Evolutionary conservation across 371 early-diverging fungal genomes (phyloP).

Genomic region (Massospora cicadina): DNA sequence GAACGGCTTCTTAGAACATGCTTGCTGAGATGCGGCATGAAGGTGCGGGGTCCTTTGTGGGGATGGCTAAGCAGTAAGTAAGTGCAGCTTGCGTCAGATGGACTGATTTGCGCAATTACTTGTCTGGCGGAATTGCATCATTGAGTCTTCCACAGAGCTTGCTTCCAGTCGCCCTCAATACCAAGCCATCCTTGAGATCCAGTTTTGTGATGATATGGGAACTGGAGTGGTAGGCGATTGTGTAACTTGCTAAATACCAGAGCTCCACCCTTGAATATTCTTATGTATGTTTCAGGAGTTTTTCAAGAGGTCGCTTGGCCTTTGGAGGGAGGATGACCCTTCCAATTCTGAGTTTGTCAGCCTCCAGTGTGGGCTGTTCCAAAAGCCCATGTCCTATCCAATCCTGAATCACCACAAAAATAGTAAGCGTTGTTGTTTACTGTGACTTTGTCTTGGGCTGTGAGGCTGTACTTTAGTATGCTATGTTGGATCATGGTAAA

Average conservation of each 20-base stretch:
- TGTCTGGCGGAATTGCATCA: conserved; percentile 49
- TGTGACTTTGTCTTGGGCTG: conserved; percentile 14
- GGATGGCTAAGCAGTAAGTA: conserved; percentile 59
- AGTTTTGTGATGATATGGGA: conserved; percentile 85
- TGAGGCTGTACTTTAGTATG: conserved; percentile 33
- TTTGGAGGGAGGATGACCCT: conserved; percentile 35
- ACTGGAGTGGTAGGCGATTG: conserved; percentile 31
- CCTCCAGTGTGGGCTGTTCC: conserved; percentile 47
- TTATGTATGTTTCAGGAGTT: conserved; percentile 58
- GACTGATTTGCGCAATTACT: conserved; percentile 60
- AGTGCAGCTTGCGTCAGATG: conserved; percentile 23
- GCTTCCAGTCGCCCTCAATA: conserved; percentile 53
- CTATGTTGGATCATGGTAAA: conserved; percentile 78
- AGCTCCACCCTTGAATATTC: conserved; percentile 89
- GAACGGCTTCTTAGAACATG: conserved; percentile 10
- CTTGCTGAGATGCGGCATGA: conserved; percentile 17
- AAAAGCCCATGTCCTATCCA: conserved; percentile 40
- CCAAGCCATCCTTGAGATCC: conserved; percentile 56
- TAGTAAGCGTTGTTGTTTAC: not conserved
- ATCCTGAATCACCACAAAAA: not conserved
- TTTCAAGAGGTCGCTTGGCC: conserved; percentile 27
- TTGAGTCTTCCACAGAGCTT: conserved; percentile 64
- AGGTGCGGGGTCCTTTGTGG: conserved; percentile 29
- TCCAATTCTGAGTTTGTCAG: conserved; percentile 21
- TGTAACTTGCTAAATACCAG: conserved; percentile 13